A percentile compares a stretch with the other conserved stretches of the same genome.
phyloP scores from a whole-genome alignment of 176 grass and related monocot genomes.

The Thinopyrum elongatum region DNA sequence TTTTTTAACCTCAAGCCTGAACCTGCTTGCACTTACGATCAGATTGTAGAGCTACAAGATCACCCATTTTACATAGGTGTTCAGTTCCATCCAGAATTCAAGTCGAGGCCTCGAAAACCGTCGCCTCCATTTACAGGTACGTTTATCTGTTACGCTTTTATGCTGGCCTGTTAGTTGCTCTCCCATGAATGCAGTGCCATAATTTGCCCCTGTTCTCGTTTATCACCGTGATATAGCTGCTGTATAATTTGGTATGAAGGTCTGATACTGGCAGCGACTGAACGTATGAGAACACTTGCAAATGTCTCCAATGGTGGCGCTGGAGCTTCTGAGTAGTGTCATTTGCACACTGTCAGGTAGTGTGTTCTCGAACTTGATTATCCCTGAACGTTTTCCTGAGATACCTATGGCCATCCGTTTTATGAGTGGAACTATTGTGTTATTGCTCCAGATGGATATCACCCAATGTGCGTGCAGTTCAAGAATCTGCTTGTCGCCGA shows the following conservation, averaged over 20 bases:
- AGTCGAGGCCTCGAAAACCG: conserved; percentile 82
- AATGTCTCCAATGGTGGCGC: conserved; percentile 38
- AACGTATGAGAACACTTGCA: conserved; percentile 41
- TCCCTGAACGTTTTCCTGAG: not conserved
- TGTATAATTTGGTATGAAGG: conserved; percentile 38
- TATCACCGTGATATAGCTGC: not conserved
- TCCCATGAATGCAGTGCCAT: not conserved
- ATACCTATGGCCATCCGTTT: not conserved
- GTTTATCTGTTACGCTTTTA: conserved; percentile 1
- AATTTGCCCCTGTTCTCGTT: not conserved
- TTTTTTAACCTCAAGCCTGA: not conserved
- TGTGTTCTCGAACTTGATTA: not conserved
- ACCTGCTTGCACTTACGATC: conserved; percentile 1
- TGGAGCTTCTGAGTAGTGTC: conserved; percentile 31
- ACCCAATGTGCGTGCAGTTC: not conserved
- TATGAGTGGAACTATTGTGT: not conserved
- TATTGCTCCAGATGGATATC: conserved; percentile 17
- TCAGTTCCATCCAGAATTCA: conserved; percentile 97
- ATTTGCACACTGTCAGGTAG: not conserved
- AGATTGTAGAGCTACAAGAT: conserved; percentile 81
- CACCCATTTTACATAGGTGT: conserved; percentile 90
- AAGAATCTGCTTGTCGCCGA: not conserved
- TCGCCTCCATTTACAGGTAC: conserved; percentile 87
- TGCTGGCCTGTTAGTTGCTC: not conserved
- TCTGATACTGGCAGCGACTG: conserved; percentile 84